Percentiles rank a stretch among this genome's conserved stretches.
Evolutionary conservation across 2,329 filamentous ascomycete genomes (phyloP).

Genomic region (Drechslerella coelobrocha): DNA sequence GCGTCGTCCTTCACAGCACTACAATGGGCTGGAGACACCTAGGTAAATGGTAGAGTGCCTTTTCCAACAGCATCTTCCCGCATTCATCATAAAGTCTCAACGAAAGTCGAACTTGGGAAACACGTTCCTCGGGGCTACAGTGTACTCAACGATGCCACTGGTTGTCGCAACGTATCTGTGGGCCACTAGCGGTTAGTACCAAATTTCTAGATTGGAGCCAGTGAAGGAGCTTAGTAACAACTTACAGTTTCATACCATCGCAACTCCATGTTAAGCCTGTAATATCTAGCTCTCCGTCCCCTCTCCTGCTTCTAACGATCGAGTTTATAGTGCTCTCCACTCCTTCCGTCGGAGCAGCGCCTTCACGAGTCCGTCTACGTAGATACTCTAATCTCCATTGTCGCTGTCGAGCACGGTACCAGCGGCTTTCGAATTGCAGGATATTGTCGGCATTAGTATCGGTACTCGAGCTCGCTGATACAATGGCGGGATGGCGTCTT

Average conservation of each 20-base stretch:
- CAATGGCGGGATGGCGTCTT: conserved; percentile 43
- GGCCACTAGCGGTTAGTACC: conserved; percentile 18
- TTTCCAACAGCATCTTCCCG: not conserved
- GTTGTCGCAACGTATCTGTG: conserved; percentile 55
- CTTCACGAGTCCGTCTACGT: conserved; percentile 32
- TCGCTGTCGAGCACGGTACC: conserved; percentile 52
- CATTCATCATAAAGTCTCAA: conserved; percentile 12
- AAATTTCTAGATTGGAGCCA: not conserved
- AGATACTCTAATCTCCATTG: conserved; percentile 48
- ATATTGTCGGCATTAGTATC: conserved; percentile 51
- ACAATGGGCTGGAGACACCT: not conserved
- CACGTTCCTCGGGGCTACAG: conserved; percentile 48
- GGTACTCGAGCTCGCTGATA: conserved; percentile 46
- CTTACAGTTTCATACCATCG: conserved; percentile 55
- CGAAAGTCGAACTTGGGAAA: conserved; percentile 49
- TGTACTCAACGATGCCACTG: conserved; percentile 54
- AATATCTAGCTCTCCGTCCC: conserved; percentile 54
- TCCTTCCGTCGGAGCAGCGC: conserved; percentile 21
- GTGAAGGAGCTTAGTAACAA: not conserved
- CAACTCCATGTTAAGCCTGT: conserved; percentile 55
- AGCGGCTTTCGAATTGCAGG: conserved; percentile 52
- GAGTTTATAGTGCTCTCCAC: conserved; percentile 30
- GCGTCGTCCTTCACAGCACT: too few relatives aligned
- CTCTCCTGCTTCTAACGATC: conserved; percentile 38
- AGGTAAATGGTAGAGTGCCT: not conserved